Evolutionary conservation across 2,329 filamentous ascomycete species (phyloP).

Genomic region (Fusarium veterinarium): DNA sequence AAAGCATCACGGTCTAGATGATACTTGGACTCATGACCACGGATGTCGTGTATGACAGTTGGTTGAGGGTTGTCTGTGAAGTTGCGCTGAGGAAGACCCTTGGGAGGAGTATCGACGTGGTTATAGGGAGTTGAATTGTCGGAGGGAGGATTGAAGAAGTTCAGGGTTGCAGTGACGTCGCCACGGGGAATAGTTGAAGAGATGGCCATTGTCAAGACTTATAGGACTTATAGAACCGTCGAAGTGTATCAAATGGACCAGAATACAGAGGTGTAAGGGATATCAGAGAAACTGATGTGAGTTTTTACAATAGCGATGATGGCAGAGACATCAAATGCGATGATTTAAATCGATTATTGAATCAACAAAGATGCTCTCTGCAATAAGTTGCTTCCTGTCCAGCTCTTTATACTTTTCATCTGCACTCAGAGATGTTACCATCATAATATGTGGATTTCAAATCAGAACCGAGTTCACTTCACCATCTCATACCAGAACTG

Average conservation of each 20-base stretch:
- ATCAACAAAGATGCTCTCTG: background rate
- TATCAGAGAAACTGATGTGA: background rate
- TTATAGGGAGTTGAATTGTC: constrained; percentile 72
- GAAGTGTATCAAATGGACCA: background rate
- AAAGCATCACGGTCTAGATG: constrained; percentile 81
- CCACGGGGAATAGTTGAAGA: constrained; percentile 64
- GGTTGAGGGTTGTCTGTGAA: constrained; percentile 62
- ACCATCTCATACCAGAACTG: constrained; percentile 24
- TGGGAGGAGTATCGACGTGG: constrained; percentile 72
- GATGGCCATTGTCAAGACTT: constrained; percentile 52
- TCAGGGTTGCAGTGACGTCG: constrained; percentile 69
- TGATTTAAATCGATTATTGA: background rate
- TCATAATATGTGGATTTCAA: constrained; percentile 43
- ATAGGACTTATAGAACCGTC: background rate
- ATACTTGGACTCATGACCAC: constrained; percentile 74
- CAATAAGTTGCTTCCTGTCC: constrained; percentile 8
- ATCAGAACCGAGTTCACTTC: constrained; percentile 37
- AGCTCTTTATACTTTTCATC: constrained; percentile 34
- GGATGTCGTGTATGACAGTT: constrained; percentile 77
- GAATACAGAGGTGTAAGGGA: background rate
- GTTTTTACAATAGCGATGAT: background rate
- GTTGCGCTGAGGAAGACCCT: constrained; percentile 74
- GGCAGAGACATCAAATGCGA: background rate
- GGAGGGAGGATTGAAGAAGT: constrained; percentile 72
- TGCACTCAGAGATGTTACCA: background rate